Evolutionary conservation across 495 filamentous ascomycete species (phyloP).

Genomic region (Xylaria bambusicola): DNA sequence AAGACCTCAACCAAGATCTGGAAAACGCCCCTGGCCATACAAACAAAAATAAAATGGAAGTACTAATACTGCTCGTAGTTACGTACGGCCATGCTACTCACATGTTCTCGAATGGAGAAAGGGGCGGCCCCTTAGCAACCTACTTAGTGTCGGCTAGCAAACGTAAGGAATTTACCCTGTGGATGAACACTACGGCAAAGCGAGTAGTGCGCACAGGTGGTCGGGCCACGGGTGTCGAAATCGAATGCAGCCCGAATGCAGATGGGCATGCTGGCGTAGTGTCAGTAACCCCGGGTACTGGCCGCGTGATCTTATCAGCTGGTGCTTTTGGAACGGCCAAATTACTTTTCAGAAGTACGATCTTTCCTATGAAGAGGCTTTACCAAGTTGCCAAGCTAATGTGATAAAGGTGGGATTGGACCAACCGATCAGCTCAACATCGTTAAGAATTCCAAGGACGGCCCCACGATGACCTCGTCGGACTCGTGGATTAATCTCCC

Average conservation of each 20-base stretch:
- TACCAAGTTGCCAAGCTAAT: not conserved
- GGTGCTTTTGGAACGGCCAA: slow-evolving; percentile 65
- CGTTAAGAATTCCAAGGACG: slow-evolving; percentile 48
- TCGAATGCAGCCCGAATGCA: slow-evolving; percentile 49
- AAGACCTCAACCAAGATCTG: too few species aligned
- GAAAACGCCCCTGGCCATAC: too few species aligned
- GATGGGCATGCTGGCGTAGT: slow-evolving; percentile 53
- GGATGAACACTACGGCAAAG: slow-evolving; percentile 58
- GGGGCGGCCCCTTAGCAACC: slow-evolving; percentile 64
- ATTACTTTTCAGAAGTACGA: slow-evolving; percentile 47
- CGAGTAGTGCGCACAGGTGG: slow-evolving; percentile 59
- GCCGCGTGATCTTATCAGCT: slow-evolving; percentile 61
- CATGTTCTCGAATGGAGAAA: slow-evolving; percentile 61
- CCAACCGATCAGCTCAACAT: slow-evolving; percentile 51
- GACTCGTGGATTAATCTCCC: slow-evolving; percentile 63
- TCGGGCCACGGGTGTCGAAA: slow-evolving; percentile 60
- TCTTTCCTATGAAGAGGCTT: too few species aligned
- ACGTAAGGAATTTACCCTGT: slow-evolving; percentile 61
- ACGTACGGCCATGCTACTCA: slow-evolving; percentile 59
- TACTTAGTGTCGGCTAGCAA: slow-evolving; percentile 60
- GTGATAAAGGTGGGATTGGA: slow-evolving; percentile 53
- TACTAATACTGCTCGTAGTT: not conserved
- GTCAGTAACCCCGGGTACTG: slow-evolving; percentile 53
- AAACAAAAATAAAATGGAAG: not conserved
- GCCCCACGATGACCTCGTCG: slow-evolving; percentile 44